These are phyloP conservation scores for Prunus dulcis DNA, from an alignment of 306 rosid species.

Conservation along the genomic window DNA sequence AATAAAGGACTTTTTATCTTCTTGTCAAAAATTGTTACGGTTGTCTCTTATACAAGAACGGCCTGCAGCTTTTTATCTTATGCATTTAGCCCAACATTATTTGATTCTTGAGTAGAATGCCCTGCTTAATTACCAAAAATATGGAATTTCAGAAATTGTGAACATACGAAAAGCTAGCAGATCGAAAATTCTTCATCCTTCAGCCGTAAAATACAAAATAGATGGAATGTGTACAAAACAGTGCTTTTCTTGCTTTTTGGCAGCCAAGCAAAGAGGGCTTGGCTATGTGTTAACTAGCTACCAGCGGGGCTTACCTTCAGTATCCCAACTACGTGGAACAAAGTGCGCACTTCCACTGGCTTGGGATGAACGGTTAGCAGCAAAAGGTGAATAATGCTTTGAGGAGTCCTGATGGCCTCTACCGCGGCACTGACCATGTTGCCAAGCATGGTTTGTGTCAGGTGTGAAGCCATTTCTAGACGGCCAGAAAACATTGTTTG, in stretches of 20 bases:
- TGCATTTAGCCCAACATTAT: too few species aligned
- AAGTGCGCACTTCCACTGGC: not conserved
- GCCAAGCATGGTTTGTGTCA: not conserved
- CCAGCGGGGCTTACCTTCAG: not conserved
- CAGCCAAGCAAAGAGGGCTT: not conserved
- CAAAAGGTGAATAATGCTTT: not conserved
- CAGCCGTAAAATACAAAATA: too few species aligned
- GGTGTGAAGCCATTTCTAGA: not conserved
- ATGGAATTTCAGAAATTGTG: too few species aligned
- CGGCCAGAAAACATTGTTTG: constrained; percentile 9
- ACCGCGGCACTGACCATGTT: not conserved
- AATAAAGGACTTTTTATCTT: too few species aligned
- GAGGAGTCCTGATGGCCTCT: not conserved
- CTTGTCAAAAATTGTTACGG: too few species aligned
- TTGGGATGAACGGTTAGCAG: not conserved
- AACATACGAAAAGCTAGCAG: too few species aligned
- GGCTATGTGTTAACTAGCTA: not conserved
- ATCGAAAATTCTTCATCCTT: too few species aligned
- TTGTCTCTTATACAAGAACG: too few species aligned
- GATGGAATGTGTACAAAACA: not conserved
- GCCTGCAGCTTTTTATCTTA: too few species aligned
- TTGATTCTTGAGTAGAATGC: too few species aligned
- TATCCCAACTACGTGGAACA: not conserved
- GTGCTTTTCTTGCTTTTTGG: not conserved
- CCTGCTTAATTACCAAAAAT: too few species aligned